These are phyloP conservation scores for Alternaria triticina DNA, from an alignment of 2,329 filamentous ascomycete species.

Conservation along the genomic window DNA sequence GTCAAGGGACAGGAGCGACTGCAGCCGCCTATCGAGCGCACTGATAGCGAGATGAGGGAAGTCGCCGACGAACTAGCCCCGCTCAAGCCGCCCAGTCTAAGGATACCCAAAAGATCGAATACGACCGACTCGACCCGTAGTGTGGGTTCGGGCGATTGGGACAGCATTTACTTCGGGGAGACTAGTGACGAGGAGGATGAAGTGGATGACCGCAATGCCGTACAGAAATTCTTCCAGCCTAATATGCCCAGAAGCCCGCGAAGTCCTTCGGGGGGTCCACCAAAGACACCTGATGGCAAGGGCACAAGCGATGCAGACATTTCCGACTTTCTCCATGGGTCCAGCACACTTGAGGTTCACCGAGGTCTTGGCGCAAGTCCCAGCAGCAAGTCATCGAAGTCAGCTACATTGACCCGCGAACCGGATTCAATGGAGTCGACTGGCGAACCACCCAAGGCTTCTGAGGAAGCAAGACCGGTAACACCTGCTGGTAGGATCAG, in stretches of 20 bases:
- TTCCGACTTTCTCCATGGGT: constrained; percentile 41
- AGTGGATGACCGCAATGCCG: constrained; percentile 46
- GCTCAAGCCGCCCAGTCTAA: constrained; percentile 34
- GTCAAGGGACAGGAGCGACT: constrained; percentile 57
- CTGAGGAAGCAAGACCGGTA: constrained; percentile 20
- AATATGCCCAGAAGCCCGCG: constrained; percentile 23
- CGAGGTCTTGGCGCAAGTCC: constrained; percentile 47
- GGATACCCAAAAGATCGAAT: constrained; percentile 26
- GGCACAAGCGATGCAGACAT: constrained; percentile 52
- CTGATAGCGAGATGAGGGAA: constrained; percentile 58
- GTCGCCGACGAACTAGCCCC: constrained; percentile 50
- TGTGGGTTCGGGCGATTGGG: constrained; percentile 55
- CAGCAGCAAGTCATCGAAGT: constrained; percentile 23
- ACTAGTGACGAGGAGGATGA: constrained; percentile 57
- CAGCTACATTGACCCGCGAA: constrained; percentile 21
- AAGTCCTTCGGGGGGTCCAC: constrained; percentile 19
- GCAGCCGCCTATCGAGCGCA: constrained; percentile 48
- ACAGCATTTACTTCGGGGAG: constrained; percentile 56
- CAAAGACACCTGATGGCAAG: constrained; percentile 25
- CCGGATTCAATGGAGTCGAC: constrained; percentile 41
- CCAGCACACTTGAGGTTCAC: constrained; percentile 43
- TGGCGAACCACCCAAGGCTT: constrained; percentile 17
- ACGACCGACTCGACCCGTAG: constrained; percentile 40
- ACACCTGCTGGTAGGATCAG: constrained; percentile 33
- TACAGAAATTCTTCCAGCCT: constrained; percentile 47